Base-by-base conservation (phyloP, 805 yeast species). In the Middelhovenomyces tepae region DNA sequence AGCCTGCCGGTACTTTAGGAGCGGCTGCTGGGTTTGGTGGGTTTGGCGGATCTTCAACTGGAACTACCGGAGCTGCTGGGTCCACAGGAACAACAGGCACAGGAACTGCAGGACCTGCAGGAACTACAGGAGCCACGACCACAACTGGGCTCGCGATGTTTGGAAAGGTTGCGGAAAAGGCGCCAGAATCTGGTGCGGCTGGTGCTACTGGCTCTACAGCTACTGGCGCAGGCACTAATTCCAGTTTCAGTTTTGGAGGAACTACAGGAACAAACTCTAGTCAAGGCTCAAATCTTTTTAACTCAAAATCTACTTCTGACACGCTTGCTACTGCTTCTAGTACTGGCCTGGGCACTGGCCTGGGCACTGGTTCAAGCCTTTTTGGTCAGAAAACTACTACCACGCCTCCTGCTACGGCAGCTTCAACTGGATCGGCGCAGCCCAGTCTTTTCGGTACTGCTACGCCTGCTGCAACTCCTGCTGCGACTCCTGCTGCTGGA, bases 371-470 rank as follows among this genome's bases (percentile, higher is more conserved):
- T 13, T 36, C 38, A 2, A 32, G 32, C 20, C 11, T 34, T 3
- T 28, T 35, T 16, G 40, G 39, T 7, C 31, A 28, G 2, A 37
- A 36, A 22, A 14, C 42, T n/a, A 22, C 35, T 11, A 27, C 26
- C 7, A 22, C 18, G 16, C 22, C 16, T 18, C 28, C 32, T 16
- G 37, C 38, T 15, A 13, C 44, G 18, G 39, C 39, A 7, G 14
- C 40, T 11, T 30, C 39, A 6, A 28, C 37, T 13, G 32, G 23
- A 14, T 15, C 35, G 20, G 36, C 26, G n/a, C 22, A 33, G 22
- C 25, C 44, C 9, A 21, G 38, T n/a, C 27, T 43, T 6, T 35
- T 39, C 11, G 37, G 50, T 7, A 42, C 42, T 14, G 14, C 33
- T 37, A 4, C 13, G 14, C n/a, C 25, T 30, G 35, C 42, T 14